Percentiles rank a stretch among this genome's conserved stretches.
Evolutionary conservation across 1,139 yeast genomes (phyloP).

Genomic region (Nakaseomyces glabratus): DNA sequence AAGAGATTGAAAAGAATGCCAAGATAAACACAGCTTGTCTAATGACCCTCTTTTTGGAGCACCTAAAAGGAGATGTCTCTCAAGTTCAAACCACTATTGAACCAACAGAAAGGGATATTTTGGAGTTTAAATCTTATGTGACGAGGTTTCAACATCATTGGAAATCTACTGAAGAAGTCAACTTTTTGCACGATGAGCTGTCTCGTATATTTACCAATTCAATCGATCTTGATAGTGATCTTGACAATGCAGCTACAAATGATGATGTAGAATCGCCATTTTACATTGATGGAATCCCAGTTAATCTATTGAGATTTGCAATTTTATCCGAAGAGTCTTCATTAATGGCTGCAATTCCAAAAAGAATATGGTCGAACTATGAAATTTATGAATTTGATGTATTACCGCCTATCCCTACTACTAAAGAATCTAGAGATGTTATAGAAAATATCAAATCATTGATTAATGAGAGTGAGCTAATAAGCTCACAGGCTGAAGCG

Average conservation of each 20-base stretch:
- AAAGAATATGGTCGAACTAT: constrained; percentile 49
- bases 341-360: constrained; percentile 61
- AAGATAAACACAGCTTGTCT: constrained; percentile 47
- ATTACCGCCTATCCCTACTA: constrained; percentile 46
- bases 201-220: constrained; percentile 28
- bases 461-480: constrained; percentile 32
- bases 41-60: constrained; percentile 19
- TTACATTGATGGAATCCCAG: constrained; percentile 39
- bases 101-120: background rate
- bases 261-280: constrained; percentile 13
- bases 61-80: constrained; percentile 19
- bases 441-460: constrained; percentile 35
- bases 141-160: constrained; percentile 23
- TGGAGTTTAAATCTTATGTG: constrained; percentile 25
- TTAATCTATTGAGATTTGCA: constrained; percentile 55
- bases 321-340: constrained; percentile 62
- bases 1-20: constrained; percentile 44
- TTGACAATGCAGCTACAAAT: background rate
- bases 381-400: constrained; percentile 64
- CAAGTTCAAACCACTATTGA: too few species aligned
- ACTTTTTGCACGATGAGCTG: constrained; percentile 44
- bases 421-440: constrained; percentile 23
- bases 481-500: constrained; percentile 20
- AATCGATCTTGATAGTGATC: constrained; percentile 8
- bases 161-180: constrained; percentile 32